Base-by-base conservation (phyloP, 1,284 basidiomycete species). In the Papiliotrema nemorosa region DNA sequence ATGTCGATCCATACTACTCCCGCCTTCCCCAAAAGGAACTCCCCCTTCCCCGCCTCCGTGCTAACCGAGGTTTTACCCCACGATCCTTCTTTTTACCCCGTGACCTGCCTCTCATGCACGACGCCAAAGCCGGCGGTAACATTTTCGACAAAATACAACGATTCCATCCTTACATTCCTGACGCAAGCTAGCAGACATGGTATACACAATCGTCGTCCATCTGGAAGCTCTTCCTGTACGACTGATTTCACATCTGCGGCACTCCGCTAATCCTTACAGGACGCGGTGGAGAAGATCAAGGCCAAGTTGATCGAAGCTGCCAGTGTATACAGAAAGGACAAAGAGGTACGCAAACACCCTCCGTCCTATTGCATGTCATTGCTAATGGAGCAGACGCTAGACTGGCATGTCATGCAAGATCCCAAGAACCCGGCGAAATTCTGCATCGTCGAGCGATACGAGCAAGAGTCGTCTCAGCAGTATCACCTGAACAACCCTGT, bases 141-240 rank as follows among this genome's bases (percentile, higher is more conserved):
- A n/a, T n/a, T n/a, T n/a, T n/a, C n/a, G n/a, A n/a, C n/a, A n/a
- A n/a, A n/a, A n/a, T n/a, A n/a, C n/a, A n/a, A n/a, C n/a, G n/a
- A n/a, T n/a, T n/a, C n/a, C n/a, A n/a, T n/a, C n/a, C n/a, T n/a
- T n/a, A n/a, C n/a, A n/a, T n/a, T n/a, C n/a, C n/a, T n/a, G n/a
- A n/a, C n/a, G n/a, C n/a, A n/a, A n/a, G n/a, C n/a, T n/a, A n/a
- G n/a, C n/a, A n/a, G n/a, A 38, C 45, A 73, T 72, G 72, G 70
- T 73, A 41, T 72, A 73, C 64, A 74, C 72, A 35, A 72, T 75
- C 60, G 64, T 74, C 58, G 72, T 74, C 36, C 70, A 72, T 53
- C 58, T 76, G 38, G 67, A 69, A 48, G 55, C 63, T 24, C 65
- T 67, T 47, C 67, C 66, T 21, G 70, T 72, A 49, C 51, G 66